A percentile compares a stretch with the other conserved stretches of the same genome.
phyloP scores from a whole-genome alignment of 306 rosid genomes.

The Fragaria iinumae region DNA sequence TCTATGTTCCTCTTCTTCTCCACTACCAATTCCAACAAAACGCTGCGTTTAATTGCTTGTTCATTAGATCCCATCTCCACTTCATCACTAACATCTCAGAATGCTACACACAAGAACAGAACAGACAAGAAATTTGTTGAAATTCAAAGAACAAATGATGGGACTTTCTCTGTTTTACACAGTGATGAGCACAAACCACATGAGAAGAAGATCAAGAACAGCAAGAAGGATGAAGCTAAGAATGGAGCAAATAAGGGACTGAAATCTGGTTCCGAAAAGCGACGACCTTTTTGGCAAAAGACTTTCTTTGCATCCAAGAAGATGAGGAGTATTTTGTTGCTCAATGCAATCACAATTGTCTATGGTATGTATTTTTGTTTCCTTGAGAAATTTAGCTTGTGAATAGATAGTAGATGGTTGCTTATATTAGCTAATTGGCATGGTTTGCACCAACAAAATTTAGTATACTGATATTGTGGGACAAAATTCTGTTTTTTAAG shows the following conservation, averaged over 20 bases:
- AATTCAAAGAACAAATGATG: slow-evolving; percentile 8
- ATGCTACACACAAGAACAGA: slow-evolving; percentile 3
- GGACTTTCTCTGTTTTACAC: slow-evolving; percentile 1
- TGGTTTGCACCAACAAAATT: not conserved
- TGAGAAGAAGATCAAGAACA: slow-evolving; percentile 9
- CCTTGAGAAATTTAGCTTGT: not conserved
- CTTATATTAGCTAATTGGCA: not conserved
- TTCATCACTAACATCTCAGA: slow-evolving; percentile 18
- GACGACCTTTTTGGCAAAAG: slow-evolving; percentile 38
- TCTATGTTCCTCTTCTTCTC: slow-evolving; percentile 18
- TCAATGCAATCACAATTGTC: slow-evolving; percentile 54
- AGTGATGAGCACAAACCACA: not conserved
- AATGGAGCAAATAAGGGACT: not conserved
- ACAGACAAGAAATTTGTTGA: slow-evolving; percentile 11
- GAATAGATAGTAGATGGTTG: not conserved
- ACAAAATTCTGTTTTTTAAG: not conserved
- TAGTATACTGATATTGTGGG: not conserved
- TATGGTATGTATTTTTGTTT: slow-evolving; percentile 39
- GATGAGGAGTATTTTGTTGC: slow-evolving; percentile 56
- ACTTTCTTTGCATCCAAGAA: slow-evolving; percentile 49
- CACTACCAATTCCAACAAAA: slow-evolving; percentile 16
- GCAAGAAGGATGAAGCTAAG: slow-evolving; percentile 9
- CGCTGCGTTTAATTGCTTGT: not conserved
- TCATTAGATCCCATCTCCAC: slow-evolving; percentile 17
- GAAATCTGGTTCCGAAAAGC: slow-evolving; percentile 7